These are phyloP conservation scores for Pezicula carpinea DNA, from an alignment of 2,329 filamentous ascomycete genomes.

Conservation along the genomic window DNA sequence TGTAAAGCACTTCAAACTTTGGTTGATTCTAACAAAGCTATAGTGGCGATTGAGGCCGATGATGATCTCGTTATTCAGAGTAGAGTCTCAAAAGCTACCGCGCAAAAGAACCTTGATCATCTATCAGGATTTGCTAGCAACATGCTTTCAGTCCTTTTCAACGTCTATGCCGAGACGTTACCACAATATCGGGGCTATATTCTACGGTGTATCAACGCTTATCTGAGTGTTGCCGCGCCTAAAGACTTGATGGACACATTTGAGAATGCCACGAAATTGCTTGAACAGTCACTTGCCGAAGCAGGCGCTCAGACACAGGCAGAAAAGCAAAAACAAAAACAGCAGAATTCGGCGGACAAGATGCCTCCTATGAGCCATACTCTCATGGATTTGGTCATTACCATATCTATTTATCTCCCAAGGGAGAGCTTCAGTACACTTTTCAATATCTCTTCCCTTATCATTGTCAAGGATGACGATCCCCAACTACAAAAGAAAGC, in stretches of 20 bases:
- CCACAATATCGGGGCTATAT: slow-evolving; percentile 89
- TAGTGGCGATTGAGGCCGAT: slow-evolving; percentile 63
- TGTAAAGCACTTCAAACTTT: slow-evolving; percentile 82
- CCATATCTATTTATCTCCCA: slow-evolving; percentile 90
- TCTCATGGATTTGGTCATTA: slow-evolving; percentile 93
- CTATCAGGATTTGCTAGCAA: slow-evolving; percentile 78
- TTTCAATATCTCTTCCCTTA: slow-evolving; percentile 79
- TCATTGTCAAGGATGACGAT: slow-evolving; percentile 77
- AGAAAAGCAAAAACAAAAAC: slow-evolving; percentile 57
- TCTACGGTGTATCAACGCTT: slow-evolving; percentile 90
- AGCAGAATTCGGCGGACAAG: slow-evolving; percentile 52
- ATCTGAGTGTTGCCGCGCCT: slow-evolving; percentile 78
- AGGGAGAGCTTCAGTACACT: slow-evolving; percentile 78
- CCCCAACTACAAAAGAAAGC: slow-evolving; percentile 98
- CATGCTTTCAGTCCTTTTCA: slow-evolving; percentile 94
- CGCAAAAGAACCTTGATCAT: slow-evolving; percentile 76
- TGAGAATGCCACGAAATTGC: slow-evolving; percentile 76
- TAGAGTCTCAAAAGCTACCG: slow-evolving; percentile 69
- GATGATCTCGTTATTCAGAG: slow-evolving; percentile 70
- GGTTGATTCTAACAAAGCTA: slow-evolving; percentile 86
- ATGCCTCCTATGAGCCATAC: slow-evolving; percentile 94
- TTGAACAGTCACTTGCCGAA: slow-evolving; percentile 65
- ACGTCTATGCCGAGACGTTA: slow-evolving; percentile 94
- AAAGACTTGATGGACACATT: slow-evolving; percentile 84
- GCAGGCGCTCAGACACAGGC: slow-evolving; percentile 57